Evolutionary conservation across 148 eudicot genomes (phyloP), one percentile per base, ranked within the genome.

Genomic region (Nepenthes mirabilis): DNA sequence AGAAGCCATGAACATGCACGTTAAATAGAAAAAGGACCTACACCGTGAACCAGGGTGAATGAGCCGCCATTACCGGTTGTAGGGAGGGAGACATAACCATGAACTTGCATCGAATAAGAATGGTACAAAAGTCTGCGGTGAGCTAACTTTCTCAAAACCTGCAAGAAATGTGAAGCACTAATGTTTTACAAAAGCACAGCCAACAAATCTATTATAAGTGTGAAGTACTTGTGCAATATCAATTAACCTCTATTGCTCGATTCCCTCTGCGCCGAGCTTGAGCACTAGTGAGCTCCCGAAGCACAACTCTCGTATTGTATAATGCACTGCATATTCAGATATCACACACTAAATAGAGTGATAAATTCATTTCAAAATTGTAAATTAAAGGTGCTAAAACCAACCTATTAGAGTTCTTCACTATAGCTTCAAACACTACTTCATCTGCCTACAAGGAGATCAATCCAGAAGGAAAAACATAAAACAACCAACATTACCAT

Each of bases 81-180:
- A 47, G 82, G 76, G 37, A 91, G 72, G 58, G 83, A 75, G 59
- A 84, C 78, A 67, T 82, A 89, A 67, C 99, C 99, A 74, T 89
- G 85, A 70, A 94, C 97, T 86, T 89, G 97, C 99, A 94, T 84
- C 2, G 97, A 84, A 70, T 94, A 94, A 61, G 99, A 94, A 76
- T 84, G 95, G 67, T 86, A 94, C 84, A 89, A 56, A 61, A 83
- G 75, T 65, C 68, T 86, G 54, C 87, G 85, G 49, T 71, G 82
- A 70, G 84, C 90, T 64, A 94, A 72, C 74, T 85, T 94, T 82
- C 85, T 89, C 66, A 89, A 73, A 61, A 94, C 99, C 99, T 94
- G 67, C 11, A 72, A 60, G 2, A 68, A 51, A 61, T 2, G 34
- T 33, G 11, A 8, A 52, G 32, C 2, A 43, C 37, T 40, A 45